Base-by-base conservation (phyloP, 2,329 filamentous ascomycete species). In the Alternaria triticina region DNA sequence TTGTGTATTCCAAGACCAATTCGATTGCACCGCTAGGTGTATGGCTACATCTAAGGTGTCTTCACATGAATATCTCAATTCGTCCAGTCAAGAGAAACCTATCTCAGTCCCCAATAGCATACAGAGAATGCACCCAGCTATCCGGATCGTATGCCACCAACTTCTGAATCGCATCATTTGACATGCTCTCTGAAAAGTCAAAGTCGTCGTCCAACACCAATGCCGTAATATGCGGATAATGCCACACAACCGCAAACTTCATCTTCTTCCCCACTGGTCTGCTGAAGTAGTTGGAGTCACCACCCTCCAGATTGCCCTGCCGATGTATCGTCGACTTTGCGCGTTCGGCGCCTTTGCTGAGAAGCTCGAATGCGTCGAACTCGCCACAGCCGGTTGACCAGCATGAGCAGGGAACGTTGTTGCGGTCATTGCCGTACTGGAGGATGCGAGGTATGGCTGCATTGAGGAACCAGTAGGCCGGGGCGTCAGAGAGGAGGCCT, bases 401-500 rank as follows among this genome's bases (percentile, higher is more conserved):
- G 84, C 92, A 94, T 62, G 88, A 91, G 84, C 91, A 94, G 3
- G 77, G 74, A 25, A 76, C 67, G 61, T 75, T 76, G 58, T 73
- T 73, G 52, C 81, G 78, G 8, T 82, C 77, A 51, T 82, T 81
- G 66, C 85, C 85, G 81, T 94, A 94, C 78, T 94, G 91, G 6
- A 86, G 82, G 6, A 90, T 89, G 64, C 89, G 88, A 25, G 91
- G 88, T 65, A 94, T 92, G 64, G 87, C 85, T 17, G 87, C 89
- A 80, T 94, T 94, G 64, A 94, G 86, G 54, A 90, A 82, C 92
- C 92, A 94, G 78, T 90, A 86, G 45, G 91, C 89, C 9, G 91
- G 91, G 86, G 91, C 91, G 79, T 94, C 88, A 45, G 77, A 82
- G 73, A 89, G 86, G 25, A 74, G 64, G 9, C 77, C 76, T 62